Evolutionary conservation across 202 grass and related monocot species (phyloP), one percentile per base, ranked within the genome.

Genomic region (Zizania palustris): DNA sequence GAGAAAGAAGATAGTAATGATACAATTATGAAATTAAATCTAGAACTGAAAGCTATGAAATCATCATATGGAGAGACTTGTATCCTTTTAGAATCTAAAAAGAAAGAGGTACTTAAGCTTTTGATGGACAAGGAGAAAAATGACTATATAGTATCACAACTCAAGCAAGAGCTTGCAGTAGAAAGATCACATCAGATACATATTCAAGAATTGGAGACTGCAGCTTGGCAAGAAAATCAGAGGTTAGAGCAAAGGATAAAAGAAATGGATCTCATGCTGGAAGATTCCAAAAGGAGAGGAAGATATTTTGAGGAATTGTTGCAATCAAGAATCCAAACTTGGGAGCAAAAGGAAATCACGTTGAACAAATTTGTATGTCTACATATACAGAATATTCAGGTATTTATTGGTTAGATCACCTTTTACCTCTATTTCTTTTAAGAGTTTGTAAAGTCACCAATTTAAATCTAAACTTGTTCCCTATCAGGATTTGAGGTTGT

Each of bases 401-500:
- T 98, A 87, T 67, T n/a, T 8, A 7, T 74, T 83, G 4, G 41
- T 88, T 77, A 81, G 71, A 51, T 35, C 16, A 59, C 19, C 50
- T 18, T 18, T 45, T 65, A 67, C 60, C 70, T 3, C 1, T 42
- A 10, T 74, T 77, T 88, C 14, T 38, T 76, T 67, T 50, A 60
- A 51, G n/a, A 78, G 14, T 45, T 69, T 8, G 49, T 55, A 21
- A 66, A 64, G 35, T 63, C 8, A 59, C 74, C 63, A 79, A 80
- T 57, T 65, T 65, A 65, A 80, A 62, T 82, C 56, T 45, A 86
- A 82, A 63, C 33, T 84, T 91, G 38, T 91, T 56, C 41, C 75
- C 37, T 68, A 70, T 74, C 89, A 98, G 95, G 95, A 94, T 73
- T 88, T 98, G 89, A 92, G 80, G 87, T 76, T 90, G 50, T 94